Base-by-base conservation (phyloP, 495 filamentous ascomycete genomes). In the Thermothielavioides terrestris region DNA sequence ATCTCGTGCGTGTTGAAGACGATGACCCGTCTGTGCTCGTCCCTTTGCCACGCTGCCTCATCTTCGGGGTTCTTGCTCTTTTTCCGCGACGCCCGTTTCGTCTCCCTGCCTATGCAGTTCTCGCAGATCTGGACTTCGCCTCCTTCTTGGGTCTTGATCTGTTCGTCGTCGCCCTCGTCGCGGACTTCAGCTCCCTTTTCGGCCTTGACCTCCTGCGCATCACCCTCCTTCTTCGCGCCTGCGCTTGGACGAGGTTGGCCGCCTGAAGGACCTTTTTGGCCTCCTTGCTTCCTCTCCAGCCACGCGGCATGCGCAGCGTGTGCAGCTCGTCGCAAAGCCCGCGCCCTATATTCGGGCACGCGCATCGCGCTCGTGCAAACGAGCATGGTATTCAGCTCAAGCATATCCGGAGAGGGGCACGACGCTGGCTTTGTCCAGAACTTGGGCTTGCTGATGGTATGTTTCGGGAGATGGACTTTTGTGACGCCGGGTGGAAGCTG, bases 311-410 rank as follows among this genome's bases (percentile, higher is more conserved):
- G n/a, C n/a, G n/a, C 52, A 14, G 60, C 59, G 17, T 58, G 55
- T 2, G 69, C 68, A 40, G 89, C 89, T 46, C 84, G 76, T 43
- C 75, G 74, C 55, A 88, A 76, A 11, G 88, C 87, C 43, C 76
- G 77, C 46, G 77, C 67, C 23, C 74, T 67, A 49, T 79, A 76
- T 28, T 78, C 71, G 26, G 74, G 75, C 48, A 88, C 80, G 51
- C 81, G 76, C 87, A 96, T 94, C n/a, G 91, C 89, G 65, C 87
- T 95, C 2, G 88, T 85, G 62, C 90, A 96, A 14, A 97, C 89
- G 4, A 95, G 71, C 58, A 78, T 83, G 2, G 85, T 84, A 48
- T 83, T 77, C 43, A 96, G 62, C 65, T 96, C 89, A 14, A 95
- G 76, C 49, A 77, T 91, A 47, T 94, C 87, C 9, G 78, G 72